phyloP scores from a whole-genome alignment of 23 red algal genomes.

The Gracilaria domingensis region DNA sequence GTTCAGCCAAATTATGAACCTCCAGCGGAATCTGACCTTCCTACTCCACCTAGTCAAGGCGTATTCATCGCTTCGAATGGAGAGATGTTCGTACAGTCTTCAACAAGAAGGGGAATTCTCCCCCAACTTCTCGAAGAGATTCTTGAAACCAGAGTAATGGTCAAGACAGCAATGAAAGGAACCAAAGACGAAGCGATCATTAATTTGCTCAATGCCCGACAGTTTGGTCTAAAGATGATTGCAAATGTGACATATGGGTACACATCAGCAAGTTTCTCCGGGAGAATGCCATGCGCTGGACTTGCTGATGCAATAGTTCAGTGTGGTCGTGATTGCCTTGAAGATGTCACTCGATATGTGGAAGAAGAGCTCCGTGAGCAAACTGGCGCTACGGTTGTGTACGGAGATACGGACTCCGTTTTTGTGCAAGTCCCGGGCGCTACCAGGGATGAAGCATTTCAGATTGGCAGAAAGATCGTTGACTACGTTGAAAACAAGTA shows the following conservation, averaged over 20 bases:
- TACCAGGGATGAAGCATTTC: constrained; percentile 72
- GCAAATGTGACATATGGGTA: constrained; percentile 99
- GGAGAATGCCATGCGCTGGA: constrained; percentile 96
- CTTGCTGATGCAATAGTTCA: constrained; percentile 98
- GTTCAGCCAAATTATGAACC: constrained; percentile 61
- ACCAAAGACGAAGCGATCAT: constrained; percentile 58
- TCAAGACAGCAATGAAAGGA: constrained; percentile 90
- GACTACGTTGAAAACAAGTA: constrained; percentile 67
- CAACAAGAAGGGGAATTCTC: constrained; percentile 82
- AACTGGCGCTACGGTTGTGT: constrained; percentile 82
- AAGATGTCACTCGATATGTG: constrained; percentile 74
- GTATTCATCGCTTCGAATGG: constrained; percentile 81
- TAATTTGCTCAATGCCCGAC: constrained; percentile 88
- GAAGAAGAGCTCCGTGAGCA: constrained; percentile 62
- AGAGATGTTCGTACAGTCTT: constrained; percentile 87
- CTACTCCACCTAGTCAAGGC: not conserved
- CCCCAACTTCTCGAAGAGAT: constrained; percentile 92
- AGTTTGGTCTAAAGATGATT: constrained; percentile 98
- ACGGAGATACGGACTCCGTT: constrained; percentile 98
- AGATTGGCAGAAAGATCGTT: constrained; percentile 79
- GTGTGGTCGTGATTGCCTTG: constrained; percentile 86
- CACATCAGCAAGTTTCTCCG: constrained; percentile 90
- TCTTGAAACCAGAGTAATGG: constrained; percentile 93
- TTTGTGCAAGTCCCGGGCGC: constrained; percentile 85
- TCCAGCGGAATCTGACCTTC: constrained; percentile 30